phyloP scores from a whole-genome alignment of 148 eudicot species.

The Amaranthus hypochondriacus region DNA sequence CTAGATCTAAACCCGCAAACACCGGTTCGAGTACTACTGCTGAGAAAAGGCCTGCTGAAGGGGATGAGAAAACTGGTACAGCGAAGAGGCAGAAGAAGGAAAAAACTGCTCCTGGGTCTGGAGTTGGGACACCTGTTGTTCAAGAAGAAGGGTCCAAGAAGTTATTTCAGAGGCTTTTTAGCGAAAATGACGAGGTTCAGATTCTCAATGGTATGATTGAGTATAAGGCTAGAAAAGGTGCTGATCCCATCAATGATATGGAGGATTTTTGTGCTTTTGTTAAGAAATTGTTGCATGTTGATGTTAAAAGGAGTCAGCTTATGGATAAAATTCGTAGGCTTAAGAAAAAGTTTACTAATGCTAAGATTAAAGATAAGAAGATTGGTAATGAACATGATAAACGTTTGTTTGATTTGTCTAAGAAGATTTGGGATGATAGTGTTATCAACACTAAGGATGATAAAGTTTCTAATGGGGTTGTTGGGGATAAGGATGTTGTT shows the following conservation, averaged over 20 bases:
- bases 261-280: constrained; percentile 34
- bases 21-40: no score
- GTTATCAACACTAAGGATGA: neutral
- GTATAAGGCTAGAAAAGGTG: constrained; percentile 23
- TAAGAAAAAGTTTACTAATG: constrained; percentile 34
- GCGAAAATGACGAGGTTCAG: constrained; percentile 48
- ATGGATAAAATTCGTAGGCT: constrained; percentile 35
- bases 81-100: no score
- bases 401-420: constrained; percentile 30
- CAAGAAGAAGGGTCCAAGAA: constrained; percentile 14
- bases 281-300: constrained; percentile 31
- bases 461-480: neutral
- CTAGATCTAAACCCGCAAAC: no score
- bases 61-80: no score
- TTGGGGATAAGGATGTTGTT: no score
- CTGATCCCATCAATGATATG: constrained; percentile 29
- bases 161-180: constrained; percentile 51
- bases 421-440: constrained; percentile 34
- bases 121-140: no score
- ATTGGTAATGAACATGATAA: constrained; percentile 32
- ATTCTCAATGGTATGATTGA: constrained; percentile 48
- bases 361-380: constrained; percentile 21
- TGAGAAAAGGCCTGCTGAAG: no score
- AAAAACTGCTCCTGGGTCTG: neutral
- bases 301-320: constrained; percentile 35